Evolutionary conservation across 169 alveolate species (phyloP), one percentile per base, ranked within the genome.

Genomic region (Plasmodium knowlesi): DNA sequence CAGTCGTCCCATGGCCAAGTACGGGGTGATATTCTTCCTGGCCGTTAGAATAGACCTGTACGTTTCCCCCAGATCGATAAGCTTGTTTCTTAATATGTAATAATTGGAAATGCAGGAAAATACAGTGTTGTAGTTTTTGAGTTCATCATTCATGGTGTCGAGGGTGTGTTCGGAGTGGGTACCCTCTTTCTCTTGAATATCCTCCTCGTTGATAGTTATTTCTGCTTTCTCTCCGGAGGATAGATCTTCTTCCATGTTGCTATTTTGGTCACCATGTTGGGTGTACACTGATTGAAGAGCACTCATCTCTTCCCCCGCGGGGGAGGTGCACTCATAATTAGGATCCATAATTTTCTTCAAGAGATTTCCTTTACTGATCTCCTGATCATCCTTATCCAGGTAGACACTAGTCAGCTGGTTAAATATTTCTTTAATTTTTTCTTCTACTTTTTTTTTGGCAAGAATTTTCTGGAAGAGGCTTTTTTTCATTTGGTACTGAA

Each of bases 401-500:
- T 71, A 71, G 19, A 83, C 54, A 70, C 34, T 74, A 19, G 78
- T 37, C n/a, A 92, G 70, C 25, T 6, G 28, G 19, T 81, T 72
- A 37, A n/a, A 76, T 71, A 84, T 76, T 46, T 85, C 82, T 34
- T 94, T 92, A 78, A 96, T 96, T 83, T 96, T 95, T 84, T 89
- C 94, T 88, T 95, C 93, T 54, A 95, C 92, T 97, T 81, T 96
- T 96, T 94, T 96, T 93, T 89, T 97, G 78, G 85, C 98, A 93
- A 25, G 98, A 98, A 41, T 97, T 93, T 53, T 67, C 43, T 81
- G 82, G 53, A 72, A 91, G 54, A 91, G 84, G 57, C 95, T 96
- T 92, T 97, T 97, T 79, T 98, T 98, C 92, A 96, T 97, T 95
- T 98, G 99, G 96, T 98, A 99, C 95, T 99, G 99, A 73, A 97